Conservation (phyloP, 139 green algal genomes). For the Haematococcus sp. region DNA sequence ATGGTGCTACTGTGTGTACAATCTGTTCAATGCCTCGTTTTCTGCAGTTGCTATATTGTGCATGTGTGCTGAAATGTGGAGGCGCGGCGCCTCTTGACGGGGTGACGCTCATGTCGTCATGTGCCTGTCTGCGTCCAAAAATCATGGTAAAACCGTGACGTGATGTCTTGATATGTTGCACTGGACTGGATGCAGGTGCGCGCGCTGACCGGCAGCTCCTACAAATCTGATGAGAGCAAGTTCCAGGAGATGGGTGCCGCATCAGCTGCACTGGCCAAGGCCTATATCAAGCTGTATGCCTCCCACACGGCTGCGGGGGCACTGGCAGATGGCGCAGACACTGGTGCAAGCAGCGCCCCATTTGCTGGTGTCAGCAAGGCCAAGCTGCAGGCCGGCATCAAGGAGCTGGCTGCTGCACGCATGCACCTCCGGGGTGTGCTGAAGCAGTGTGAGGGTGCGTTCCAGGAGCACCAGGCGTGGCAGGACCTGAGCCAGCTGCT, state of each 20-base stretch:
- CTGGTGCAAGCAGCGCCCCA: background rate
- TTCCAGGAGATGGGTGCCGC: constrained; percentile 61
- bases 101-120: background rate
- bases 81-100: background rate
- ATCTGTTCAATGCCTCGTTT: background rate
- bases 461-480: constrained; percentile 28
- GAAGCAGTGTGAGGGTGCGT: constrained; percentile 56
- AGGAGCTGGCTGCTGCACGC: constrained; percentile 61
- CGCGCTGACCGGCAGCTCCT: constrained; percentile 48
- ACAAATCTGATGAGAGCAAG: constrained; percentile 34
- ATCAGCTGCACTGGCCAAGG: constrained; percentile 31
- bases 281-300: constrained; percentile 29
- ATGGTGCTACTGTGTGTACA: background rate
- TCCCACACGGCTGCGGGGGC: background rate
- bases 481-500: constrained; percentile 3
- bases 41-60: background rate
- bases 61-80: background rate
- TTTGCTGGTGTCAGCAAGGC: too few relatives aligned
- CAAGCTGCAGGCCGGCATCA: background rate
- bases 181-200: constrained; percentile 35
- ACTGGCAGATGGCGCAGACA: background rate
- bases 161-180: background rate
- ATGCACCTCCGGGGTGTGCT: constrained; percentile 72
- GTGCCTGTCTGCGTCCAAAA: too few relatives aligned
- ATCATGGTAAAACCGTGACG: background rate